Percentiles rank a stretch among this genome's conserved stretches.
Conservation (phyloP, 179 eudicot species). For the Nepenthes alata region DNA sequence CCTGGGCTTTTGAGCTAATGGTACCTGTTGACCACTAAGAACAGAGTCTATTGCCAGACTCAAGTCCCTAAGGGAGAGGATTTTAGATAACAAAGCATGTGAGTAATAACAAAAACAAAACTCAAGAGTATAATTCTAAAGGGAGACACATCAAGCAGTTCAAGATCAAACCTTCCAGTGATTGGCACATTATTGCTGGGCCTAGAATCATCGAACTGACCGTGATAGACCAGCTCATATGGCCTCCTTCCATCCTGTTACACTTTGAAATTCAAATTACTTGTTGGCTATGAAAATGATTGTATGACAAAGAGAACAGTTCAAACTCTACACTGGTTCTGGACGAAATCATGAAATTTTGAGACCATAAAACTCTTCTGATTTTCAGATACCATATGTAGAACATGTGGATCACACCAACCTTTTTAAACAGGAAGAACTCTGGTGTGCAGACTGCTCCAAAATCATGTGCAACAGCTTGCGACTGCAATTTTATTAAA, state of each 20-base stretch:
- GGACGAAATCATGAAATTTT: background rate
- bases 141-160: background rate
- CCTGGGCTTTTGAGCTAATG: slow-evolving; percentile 76
- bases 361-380: background rate
- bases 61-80: slow-evolving; percentile 49
- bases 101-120: background rate
- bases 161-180: slow-evolving; percentile 61
- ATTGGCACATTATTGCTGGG: slow-evolving; percentile 60
- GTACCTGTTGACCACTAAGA: slow-evolving; percentile 66
- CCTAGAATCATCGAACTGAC: slow-evolving; percentile 92
- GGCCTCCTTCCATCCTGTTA: slow-evolving; percentile 49
- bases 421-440: slow-evolving; percentile 87
- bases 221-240: slow-evolving; percentile 88
- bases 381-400: background rate
- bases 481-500: slow-evolving; percentile 40
- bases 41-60: slow-evolving; percentile 70
- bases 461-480: slow-evolving; percentile 78
- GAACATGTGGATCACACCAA: slow-evolving; percentile 4
- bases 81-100: background rate
- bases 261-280: too few relatives aligned
- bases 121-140: background rate
- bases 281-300: too few relatives aligned
- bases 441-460: slow-evolving; percentile 97
- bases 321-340: too few relatives aligned
- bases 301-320: too few relatives aligned